Evolutionary conservation across 2,329 filamentous ascomycete genomes (phyloP), one percentile per base, ranked within the genome.

Genomic region (Paecilomyces formosus): DNA sequence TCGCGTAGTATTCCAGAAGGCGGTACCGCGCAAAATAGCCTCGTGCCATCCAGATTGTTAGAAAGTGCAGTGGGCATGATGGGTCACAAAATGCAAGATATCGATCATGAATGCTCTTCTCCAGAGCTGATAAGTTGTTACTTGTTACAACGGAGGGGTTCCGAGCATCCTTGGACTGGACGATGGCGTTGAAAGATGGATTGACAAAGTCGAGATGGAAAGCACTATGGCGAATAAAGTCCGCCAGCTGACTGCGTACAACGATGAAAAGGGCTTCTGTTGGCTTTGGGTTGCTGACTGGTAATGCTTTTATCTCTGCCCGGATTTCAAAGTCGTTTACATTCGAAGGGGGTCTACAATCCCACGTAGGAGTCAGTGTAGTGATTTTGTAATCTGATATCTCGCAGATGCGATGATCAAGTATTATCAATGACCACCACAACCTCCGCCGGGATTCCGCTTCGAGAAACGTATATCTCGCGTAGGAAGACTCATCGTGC

Each of bases 401-500:
- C 68, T 90, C 88, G 58, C 85, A 81, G 39, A 89, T 82, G 22
- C 88, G 85, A 60, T 82, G 79, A 69, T 92, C 88, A 63, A 89
- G 87, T 26, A 84, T 78, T 13, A 87, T 79, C 15, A 92, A 77
- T 31, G 85, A 83, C 87, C 87, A 91, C 88, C 87, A 90, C 1
- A 91, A 74, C 39, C 88, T 80, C 55, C 88, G 82, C n/a, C 87
- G 82, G 72, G 88, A 82, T 72, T 90, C 88, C 3, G 84, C 81
- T 65, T 90, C 87, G 57, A 88, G 31, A 77, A 81, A 3, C 72
- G 67, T 62, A 33, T 63, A 69, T 65, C 68, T 73, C 64, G 61
- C 69, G 64, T 82, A 78, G 1, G 75, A 76, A 1, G 82, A 79
- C 66, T 90, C 87, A 45, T 79, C 81, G 62, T 90, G 85, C n/a